Evolutionary conservation across 1,139 yeast species (phyloP).

Genomic region (Sugiyamaella pinicola): DNA sequence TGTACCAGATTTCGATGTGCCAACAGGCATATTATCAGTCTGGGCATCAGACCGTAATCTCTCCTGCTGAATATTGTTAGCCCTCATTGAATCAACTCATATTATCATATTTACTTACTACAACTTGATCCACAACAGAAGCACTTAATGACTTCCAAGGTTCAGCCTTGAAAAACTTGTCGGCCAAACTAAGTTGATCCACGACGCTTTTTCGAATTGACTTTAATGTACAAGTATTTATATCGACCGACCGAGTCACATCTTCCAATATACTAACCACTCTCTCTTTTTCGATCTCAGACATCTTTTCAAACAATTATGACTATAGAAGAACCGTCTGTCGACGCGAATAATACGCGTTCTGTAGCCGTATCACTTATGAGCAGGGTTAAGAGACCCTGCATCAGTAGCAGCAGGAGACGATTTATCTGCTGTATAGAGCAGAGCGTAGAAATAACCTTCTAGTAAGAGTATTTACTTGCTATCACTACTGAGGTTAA

Average conservation of each 20-base stretch:
- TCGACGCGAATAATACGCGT: no score
- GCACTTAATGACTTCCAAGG: constrained; percentile 30
- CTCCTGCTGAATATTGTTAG: constrained; percentile 11
- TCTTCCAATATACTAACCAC: constrained; percentile 17
- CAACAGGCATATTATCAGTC: background rate
- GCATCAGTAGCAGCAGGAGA: no score
- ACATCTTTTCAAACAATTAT: constrained; percentile 5
- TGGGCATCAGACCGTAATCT: background rate
- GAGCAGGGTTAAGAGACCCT: no score
- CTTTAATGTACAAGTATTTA: constrained; percentile 29
- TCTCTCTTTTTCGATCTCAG: background rate
- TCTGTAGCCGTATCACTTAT: no score
- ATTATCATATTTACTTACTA: constrained; percentile 21
- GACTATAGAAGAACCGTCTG: no score
- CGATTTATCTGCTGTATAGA: no score
- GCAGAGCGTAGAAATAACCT: no score
- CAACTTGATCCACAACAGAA: constrained; percentile 27
- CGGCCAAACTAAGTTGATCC: constrained; percentile 25
- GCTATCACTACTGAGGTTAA: no score
- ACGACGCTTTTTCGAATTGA: constrained; percentile 30
- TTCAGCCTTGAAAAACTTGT: constrained; percentile 28
- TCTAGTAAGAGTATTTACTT: no score
- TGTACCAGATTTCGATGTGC: no score
- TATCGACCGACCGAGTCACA: constrained; percentile 27
- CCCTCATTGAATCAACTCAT: background rate